phyloP scores from a whole-genome alignment of 2,329 filamentous ascomycete species.

The Alternaria conjuncta region DNA sequence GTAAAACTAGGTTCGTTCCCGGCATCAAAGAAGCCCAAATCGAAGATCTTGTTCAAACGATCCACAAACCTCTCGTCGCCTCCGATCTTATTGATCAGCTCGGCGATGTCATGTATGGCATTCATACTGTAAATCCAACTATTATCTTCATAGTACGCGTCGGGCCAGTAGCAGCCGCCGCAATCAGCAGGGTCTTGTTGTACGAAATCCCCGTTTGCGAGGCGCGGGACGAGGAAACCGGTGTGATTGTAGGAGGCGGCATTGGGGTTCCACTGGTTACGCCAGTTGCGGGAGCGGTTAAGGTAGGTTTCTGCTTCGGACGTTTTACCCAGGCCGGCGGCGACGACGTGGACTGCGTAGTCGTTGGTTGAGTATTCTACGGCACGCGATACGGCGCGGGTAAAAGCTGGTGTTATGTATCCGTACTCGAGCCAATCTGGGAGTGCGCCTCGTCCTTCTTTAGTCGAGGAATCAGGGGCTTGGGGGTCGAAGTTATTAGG shows the following conservation, averaged over 20 bases:
- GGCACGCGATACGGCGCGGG: conserved; percentile 67
- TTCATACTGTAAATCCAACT: conserved; percentile 73
- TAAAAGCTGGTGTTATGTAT: conserved; percentile 69
- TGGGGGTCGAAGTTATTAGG: conserved; percentile 63
- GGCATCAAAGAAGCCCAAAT: conserved; percentile 65
- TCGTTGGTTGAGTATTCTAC: conserved; percentile 75
- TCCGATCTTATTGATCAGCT: conserved; percentile 62
- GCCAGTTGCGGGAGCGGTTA: conserved; percentile 70
- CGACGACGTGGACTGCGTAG: conserved; percentile 71
- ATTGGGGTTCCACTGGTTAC: conserved; percentile 72
- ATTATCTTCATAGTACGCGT: conserved; percentile 66
- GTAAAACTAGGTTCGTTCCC: conserved; percentile 73
- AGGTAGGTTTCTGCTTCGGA: conserved; percentile 66
- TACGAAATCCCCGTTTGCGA: conserved; percentile 56
- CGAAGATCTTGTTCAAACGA: conserved; percentile 68
- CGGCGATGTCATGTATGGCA: conserved; percentile 69
- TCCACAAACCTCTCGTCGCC: conserved; percentile 62
- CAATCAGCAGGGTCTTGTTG: conserved; percentile 60
- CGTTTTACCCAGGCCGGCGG: conserved; percentile 60
- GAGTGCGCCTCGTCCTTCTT: conserved; percentile 71
- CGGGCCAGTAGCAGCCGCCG: conserved; percentile 70
- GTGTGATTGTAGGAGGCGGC: conserved; percentile 65
- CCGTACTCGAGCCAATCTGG: conserved; percentile 71
- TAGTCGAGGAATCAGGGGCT: conserved; percentile 66
- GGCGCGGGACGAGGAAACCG: conserved; percentile 71